These are phyloP conservation scores for Trichoderma simmonsii DNA, from an alignment of 2,329 filamentous ascomycete genomes.

Conservation along the genomic window DNA sequence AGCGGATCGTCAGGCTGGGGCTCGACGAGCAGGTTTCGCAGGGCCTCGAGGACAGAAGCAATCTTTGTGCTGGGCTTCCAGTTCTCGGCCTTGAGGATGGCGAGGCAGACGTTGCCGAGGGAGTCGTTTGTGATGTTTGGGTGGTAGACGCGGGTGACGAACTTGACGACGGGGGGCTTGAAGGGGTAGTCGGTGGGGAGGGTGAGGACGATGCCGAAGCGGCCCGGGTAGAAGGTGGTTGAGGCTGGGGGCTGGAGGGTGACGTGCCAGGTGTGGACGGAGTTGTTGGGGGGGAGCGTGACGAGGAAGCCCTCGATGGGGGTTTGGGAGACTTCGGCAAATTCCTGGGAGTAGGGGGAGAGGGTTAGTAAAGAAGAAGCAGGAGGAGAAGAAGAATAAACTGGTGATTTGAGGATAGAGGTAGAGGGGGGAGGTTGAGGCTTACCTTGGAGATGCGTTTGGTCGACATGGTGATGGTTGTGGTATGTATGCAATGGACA, in stretches of 20 bases:
- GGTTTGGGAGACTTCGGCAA: constrained; percentile 49
- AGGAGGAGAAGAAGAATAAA: background rate
- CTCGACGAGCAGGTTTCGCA: constrained; percentile 70
- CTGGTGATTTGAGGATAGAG: too few species aligned
- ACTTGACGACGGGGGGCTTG: constrained; percentile 76
- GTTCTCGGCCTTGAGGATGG: constrained; percentile 76
- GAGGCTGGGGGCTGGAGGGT: constrained; percentile 43
- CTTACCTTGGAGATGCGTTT: constrained; percentile 46
- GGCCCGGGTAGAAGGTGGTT: constrained; percentile 59
- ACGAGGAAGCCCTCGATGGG: constrained; percentile 45
- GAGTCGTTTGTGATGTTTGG: constrained; percentile 89
- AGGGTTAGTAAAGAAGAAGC: constrained; percentile 5
- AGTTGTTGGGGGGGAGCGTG: constrained; percentile 43
- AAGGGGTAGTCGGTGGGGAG: constrained; percentile 85
- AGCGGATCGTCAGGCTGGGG: constrained; percentile 88
- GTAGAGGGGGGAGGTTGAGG: too few species aligned
- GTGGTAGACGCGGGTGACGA: constrained; percentile 91
- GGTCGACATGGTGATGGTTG: constrained; percentile 34
- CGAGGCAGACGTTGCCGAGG: constrained; percentile 80
- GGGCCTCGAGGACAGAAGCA: constrained; percentile 70
- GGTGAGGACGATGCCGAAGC: constrained; percentile 68
- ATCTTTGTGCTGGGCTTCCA: constrained; percentile 90
- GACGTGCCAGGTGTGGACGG: constrained; percentile 54
- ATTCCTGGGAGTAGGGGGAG: constrained; percentile 45
- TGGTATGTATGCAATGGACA: background rate